A percentile compares a stretch with the other conserved stretches of the same genome.
Evolutionary conservation across 768 basidiomycete species (phyloP).

Genomic region (Pisolithus albus): DNA sequence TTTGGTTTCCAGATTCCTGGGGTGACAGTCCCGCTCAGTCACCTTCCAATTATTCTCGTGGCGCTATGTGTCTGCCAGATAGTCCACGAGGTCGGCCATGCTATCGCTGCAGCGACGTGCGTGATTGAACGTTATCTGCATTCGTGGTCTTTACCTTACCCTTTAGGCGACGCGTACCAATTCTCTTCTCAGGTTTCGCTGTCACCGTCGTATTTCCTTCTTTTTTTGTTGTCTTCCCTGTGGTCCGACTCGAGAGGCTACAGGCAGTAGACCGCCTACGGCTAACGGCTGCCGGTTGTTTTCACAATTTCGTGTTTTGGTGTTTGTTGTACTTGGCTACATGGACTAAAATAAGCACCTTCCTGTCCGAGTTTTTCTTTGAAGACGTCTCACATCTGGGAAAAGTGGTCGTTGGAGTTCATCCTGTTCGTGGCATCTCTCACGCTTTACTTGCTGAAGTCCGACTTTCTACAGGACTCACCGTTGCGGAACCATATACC

Average conservation of each 20-base stretch:
- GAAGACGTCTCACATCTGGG: conserved; percentile 46
- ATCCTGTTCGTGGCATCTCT: conserved; percentile 36
- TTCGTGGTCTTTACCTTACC: not conserved
- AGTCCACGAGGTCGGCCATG: conserved; percentile 80
- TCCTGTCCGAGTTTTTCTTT: conserved; percentile 37
- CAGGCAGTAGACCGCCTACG: conserved; percentile 44
- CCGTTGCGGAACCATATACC: conserved; percentile 51
- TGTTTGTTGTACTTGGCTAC: conserved; percentile 35
- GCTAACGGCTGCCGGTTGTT: conserved; percentile 67
- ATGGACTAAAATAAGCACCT: conserved; percentile 23
- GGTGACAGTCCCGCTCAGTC: conserved; percentile 66
- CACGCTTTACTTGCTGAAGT: not conserved
- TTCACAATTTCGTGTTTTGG: conserved; percentile 67
- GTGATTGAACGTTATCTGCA: conserved; percentile 17
- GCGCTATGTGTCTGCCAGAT: conserved; percentile 59
- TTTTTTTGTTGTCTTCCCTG: conserved; percentile 63
- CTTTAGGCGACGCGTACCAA: conserved; percentile 55
- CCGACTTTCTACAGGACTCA: conserved; percentile 42
- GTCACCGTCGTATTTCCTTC: conserved; percentile 62
- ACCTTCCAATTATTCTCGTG: conserved; percentile 59
- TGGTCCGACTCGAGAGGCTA: conserved; percentile 29
- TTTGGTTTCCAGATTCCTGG: conserved; percentile 61
- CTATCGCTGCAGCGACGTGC: conserved; percentile 67
- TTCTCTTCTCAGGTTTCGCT: conserved; percentile 54
- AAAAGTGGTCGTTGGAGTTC: conserved; percentile 47